Conservation (phyloP, 1,139 yeast species). For the Geotrichum fermentans region DNA sequence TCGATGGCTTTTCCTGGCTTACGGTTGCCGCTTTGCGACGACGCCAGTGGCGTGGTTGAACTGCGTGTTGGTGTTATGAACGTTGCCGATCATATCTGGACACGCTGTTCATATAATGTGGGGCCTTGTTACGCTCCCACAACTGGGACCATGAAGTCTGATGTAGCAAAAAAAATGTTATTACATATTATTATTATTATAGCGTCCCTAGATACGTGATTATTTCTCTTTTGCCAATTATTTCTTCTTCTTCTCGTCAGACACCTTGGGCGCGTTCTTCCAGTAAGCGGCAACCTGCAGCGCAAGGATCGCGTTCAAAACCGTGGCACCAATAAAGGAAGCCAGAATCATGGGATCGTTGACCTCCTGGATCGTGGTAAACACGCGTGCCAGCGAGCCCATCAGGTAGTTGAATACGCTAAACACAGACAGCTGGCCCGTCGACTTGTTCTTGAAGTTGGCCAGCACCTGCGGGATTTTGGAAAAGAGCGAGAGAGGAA, state of each 20-base stretch:
- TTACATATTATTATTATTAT: not conserved
- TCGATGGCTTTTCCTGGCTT: too few species aligned
- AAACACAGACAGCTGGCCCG: slow-evolving; percentile 51
- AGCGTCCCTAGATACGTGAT: not conserved
- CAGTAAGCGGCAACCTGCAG: slow-evolving; percentile 38
- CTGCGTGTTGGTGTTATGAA: too few species aligned
- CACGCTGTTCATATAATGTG: too few species aligned
- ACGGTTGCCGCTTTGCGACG: too few species aligned
- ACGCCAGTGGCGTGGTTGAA: too few species aligned
- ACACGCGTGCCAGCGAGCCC: slow-evolving; percentile 54
- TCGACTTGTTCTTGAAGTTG: slow-evolving; percentile 47
- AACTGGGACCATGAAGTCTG: too few species aligned
- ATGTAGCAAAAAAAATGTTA: too few species aligned
- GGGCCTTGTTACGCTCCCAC: too few species aligned
- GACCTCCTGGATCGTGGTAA: slow-evolving; percentile 49
- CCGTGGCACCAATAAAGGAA: slow-evolving; percentile 36
- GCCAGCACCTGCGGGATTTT: slow-evolving; percentile 54
- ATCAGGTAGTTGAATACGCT: slow-evolving; percentile 53
- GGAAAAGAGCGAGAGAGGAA: slow-evolving; percentile 51
- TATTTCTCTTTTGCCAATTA: too few species aligned
- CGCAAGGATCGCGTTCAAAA: slow-evolving; percentile 37
- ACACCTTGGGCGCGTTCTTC: slow-evolving; percentile 19
- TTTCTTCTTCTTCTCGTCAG: slow-evolving; percentile 15
- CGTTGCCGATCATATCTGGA: too few species aligned
- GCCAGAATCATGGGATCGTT: slow-evolving; percentile 36